Evolutionary conservation across 108 stramenopile genomes (phyloP), one percentile per base, ranked within the genome.

Genomic region (Epithemia pelagica): DNA sequence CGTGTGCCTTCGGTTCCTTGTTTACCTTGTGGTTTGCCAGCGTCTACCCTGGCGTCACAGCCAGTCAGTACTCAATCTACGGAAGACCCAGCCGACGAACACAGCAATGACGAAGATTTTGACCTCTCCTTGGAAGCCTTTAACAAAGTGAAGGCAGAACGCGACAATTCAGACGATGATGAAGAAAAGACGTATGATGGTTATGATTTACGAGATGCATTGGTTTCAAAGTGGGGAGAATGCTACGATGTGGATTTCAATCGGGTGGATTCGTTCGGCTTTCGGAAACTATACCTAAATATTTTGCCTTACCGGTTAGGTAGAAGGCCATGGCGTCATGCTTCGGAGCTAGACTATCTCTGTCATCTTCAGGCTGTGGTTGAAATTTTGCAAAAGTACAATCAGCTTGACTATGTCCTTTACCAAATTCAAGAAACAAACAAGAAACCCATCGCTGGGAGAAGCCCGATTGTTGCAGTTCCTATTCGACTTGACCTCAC

Each of bases 291-390:
- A 2, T 89, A 89, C 68, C 62, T 86, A 31, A 82, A 86, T 64
- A 72, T 89, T 0, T 62, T 86, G 60, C 88, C 88, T 23, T 86
- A 84, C 53, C 62, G 73, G 26, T 53, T 86, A 0, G 85, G 83
- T 32, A 69, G 75, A 51, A 54, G 70, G 20, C 51, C 67, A 10
- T 86, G 82, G 72, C 76, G 87, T 20, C 83, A 89, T 54, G 76
- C 80, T 54, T 81, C 81, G 20, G 88, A 86, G 54, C 60, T 72
- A 28, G 88, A 89, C 62, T 89, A 89, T 60, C 72, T 89, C n/a
- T 85, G 83, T 52, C 88, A 89, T 54, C 71, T 86, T 66, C 88
- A 89, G 32, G 88, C 85, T 1, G 78, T 86, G 23, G 82, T 89
- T 0, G 89, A 90, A 65, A 87, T 90, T 55, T 71, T 90, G 46